Percentiles rank a stretch among this genome's conserved stretches.
phyloP scores from a whole-genome alignment of 768 basidiomycete genomes.

The Serendipita sp. region DNA sequence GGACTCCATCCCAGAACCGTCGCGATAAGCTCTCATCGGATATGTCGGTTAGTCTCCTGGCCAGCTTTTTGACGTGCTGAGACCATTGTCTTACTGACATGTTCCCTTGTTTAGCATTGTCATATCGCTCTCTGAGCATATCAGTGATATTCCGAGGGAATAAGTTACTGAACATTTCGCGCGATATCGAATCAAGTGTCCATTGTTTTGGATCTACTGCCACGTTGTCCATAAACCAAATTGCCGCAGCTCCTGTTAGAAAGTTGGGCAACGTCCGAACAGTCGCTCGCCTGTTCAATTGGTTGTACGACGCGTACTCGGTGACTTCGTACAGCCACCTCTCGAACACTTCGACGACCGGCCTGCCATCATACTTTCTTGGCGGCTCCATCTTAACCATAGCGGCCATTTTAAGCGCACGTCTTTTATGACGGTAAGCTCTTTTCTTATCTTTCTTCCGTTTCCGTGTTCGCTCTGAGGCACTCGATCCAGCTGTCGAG shows the following conservation, averaged over 20 bases:
- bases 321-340: neutral
- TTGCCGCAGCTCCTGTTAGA: constrained; percentile 19
- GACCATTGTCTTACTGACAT: constrained; percentile 20
- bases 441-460: neutral
- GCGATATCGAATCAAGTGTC: constrained; percentile 19
- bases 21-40: constrained; percentile 18
- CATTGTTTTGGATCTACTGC: constrained; percentile 16
- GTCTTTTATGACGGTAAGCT: neutral
- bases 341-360: neutral
- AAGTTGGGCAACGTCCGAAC: constrained; percentile 10
- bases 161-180: constrained; percentile 23
- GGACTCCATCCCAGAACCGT: constrained; percentile 22
- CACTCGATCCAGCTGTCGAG: too few species aligned
- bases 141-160: constrained; percentile 20
- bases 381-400: neutral
- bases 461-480: too few species aligned
- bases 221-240: constrained; percentile 21
- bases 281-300: neutral
- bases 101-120: constrained; percentile 14
- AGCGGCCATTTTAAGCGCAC: neutral
- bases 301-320: neutral
- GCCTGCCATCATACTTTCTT: neutral
- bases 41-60: constrained; percentile 19
- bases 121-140: constrained; percentile 17
- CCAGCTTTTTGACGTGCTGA: constrained; percentile 21